phyloP scores from a whole-genome alignment of 345 rosid genomes.

The Ceriops tagal region DNA sequence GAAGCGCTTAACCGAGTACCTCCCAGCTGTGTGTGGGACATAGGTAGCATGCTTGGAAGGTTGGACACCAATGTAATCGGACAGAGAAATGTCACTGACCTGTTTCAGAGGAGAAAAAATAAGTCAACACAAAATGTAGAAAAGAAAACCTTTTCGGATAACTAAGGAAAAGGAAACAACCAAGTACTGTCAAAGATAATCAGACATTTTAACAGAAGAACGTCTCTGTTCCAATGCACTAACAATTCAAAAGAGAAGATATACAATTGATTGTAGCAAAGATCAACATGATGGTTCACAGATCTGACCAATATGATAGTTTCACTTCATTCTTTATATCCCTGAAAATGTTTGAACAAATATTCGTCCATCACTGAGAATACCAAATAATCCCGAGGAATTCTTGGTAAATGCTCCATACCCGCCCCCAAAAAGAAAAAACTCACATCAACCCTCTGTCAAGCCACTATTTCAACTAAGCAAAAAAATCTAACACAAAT shows the following conservation, averaged over 20 bases:
- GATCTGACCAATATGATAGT: neutral
- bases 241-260: neutral
- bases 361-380: too few species aligned
- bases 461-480: too few species aligned
- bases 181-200: neutral
- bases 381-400: too few species aligned
- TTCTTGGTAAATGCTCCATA: too few species aligned
- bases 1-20: slow-evolving; percentile 91
- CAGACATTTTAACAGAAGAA: neutral
- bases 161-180: neutral
- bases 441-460: too few species aligned
- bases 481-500: too few species aligned
- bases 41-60: slow-evolving; percentile 76
- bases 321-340: too few species aligned
- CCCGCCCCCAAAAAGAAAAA: too few species aligned
- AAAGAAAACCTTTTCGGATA: too few species aligned
- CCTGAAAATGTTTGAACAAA: too few species aligned
- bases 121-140: neutral
- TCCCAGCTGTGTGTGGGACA: slow-evolving; percentile 93
- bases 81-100: slow-evolving; percentile 70
- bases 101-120: slow-evolving; percentile 5
- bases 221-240: neutral
- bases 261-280: neutral
- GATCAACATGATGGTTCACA: neutral
- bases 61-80: slow-evolving; percentile 70